phyloP scores from a whole-genome alignment of 129 eudicot species.

The Lonicera japonica region DNA sequence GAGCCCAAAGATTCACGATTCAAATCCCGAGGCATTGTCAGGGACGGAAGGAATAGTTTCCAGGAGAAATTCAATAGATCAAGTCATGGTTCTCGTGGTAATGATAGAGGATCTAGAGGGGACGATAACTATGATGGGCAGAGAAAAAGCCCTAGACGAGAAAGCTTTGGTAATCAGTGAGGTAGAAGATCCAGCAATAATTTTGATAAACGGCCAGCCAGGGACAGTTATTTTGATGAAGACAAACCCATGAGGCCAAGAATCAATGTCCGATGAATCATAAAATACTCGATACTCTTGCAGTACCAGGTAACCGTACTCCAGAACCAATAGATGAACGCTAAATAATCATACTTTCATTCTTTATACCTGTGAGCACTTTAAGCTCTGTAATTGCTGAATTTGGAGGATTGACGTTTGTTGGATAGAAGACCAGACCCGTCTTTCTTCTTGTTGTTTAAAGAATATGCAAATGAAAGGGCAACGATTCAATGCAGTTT shows the following conservation, averaged over 20 bases:
- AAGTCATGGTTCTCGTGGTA: slow-evolving; percentile 8
- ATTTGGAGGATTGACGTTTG: too few species aligned
- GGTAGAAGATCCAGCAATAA: slow-evolving; percentile 15
- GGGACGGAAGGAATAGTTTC: slow-evolving; percentile 11
- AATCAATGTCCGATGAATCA: slow-evolving; percentile 49
- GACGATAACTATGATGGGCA: slow-evolving; percentile 17
- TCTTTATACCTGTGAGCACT: too few species aligned
- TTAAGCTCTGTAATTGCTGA: too few species aligned
- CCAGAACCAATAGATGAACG: too few species aligned
- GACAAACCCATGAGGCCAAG: slow-evolving; percentile 58
- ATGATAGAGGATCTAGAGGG: slow-evolving; percentile 16
- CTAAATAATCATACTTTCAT: too few species aligned
- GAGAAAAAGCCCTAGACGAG: slow-evolving; percentile 24
- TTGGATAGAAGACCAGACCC: too few species aligned
- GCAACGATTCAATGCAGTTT: too few species aligned
- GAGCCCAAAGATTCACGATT: slow-evolving; percentile 7
- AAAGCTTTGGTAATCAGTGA: slow-evolving; percentile 23
- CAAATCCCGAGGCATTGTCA: slow-evolving; percentile 4
- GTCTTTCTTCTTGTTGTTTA: too few species aligned
- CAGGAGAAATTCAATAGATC: slow-evolving; percentile 12
- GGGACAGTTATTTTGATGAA: slow-evolving; percentile 37
- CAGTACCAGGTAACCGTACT: too few species aligned
- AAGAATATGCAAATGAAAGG: too few species aligned
- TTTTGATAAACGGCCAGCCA: slow-evolving; percentile 19
- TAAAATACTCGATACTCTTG: too few species aligned